Evolutionary conservation across 2,329 filamentous ascomycete species (phyloP).

Genomic region (Cladosporium cucumerinum): DNA sequence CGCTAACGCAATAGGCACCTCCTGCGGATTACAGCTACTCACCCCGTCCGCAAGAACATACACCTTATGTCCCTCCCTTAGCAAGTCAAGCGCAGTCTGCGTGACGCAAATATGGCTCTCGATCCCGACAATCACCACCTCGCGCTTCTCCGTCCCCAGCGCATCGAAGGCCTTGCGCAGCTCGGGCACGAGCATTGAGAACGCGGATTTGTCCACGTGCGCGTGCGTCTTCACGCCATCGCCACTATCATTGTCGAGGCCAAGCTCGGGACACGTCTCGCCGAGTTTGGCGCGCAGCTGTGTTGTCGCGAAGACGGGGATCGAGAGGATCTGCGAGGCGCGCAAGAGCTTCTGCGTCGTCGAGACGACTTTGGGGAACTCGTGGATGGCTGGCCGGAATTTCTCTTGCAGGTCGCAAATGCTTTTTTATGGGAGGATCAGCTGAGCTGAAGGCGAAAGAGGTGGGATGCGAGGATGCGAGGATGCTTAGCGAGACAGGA

Average conservation of each 20-base stretch:
- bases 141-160: constrained; percentile 44
- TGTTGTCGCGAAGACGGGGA: constrained; percentile 83
- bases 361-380: constrained; percentile 70
- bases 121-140: constrained; percentile 81
- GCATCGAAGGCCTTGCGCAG: constrained; percentile 49
- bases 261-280: constrained; percentile 70
- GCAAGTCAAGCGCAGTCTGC: constrained; percentile 82
- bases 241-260: constrained; percentile 43
- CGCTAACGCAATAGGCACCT: constrained; percentile 74
- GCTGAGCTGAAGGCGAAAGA: not conserved
- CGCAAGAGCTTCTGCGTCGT: constrained; percentile 53
- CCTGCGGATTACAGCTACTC: constrained; percentile 78
- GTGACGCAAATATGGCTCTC: constrained; percentile 93
- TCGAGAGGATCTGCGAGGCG: constrained; percentile 54
- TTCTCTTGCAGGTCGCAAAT: constrained; percentile 95
- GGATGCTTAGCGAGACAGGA: not conserved
- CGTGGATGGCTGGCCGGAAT: constrained; percentile 77
- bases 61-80: constrained; percentile 71
- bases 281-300: constrained; percentile 78
- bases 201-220: constrained; percentile 79
- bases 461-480: not conserved
- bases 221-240: constrained; percentile 52
- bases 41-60: constrained; percentile 89
- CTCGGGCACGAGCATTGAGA: constrained; percentile 79
- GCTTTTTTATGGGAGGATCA: constrained; percentile 46